Base-by-base conservation (phyloP, 1,284 basidiomycete species). In the Cryptococcus sp. region DNA sequence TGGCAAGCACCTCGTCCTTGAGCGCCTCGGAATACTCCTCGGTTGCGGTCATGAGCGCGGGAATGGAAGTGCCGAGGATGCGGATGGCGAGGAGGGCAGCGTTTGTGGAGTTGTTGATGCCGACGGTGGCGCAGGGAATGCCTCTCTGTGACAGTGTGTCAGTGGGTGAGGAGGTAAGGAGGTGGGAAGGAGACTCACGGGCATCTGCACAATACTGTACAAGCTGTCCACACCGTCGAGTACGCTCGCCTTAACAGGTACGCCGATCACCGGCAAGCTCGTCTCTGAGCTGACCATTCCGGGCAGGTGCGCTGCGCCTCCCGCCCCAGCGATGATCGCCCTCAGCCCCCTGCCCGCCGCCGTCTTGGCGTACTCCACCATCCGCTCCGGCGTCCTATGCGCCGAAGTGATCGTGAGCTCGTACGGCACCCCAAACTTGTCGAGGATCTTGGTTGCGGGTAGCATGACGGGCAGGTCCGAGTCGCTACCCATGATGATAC, bases 131-230 rank as follows among this genome's bases (percentile, higher is more conserved):
- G 8, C 96, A 92, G 2, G 95, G 95, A 59, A 98, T 90, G 23
- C 95, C 96, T 46, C 95, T 85, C 89, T 94, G 67, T 7, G 4
- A 44, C 33, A n/a, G n/a, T 15, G 24, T 35, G 35, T 12, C 12
- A 42, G 39, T 33, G 21, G 38, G 23, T 38, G 15, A 50, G 23
- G 12, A 11, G 2, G 23, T 42, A 39, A 12, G 15, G 8, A 46
- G 37, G 16, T 42, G 7, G 33, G 5, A 33, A 28, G 33, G 50
- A 12, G 47, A 82, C 88, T 68, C 69, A 93, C 91, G 16, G 95
- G 95, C 95, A 99, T 99, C 80, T 98, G 95, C 12, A 99, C 91
- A 66, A 99, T 98, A 72, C 90, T 94, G 75, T 97, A 87, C 64
- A 99, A 78, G 21, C 91, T 93, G 77, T 98, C 95, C 0, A 98